Base-by-base conservation (phyloP, 2,329 filamentous ascomycete genomes). In the Hypoxylon sp. region DNA sequence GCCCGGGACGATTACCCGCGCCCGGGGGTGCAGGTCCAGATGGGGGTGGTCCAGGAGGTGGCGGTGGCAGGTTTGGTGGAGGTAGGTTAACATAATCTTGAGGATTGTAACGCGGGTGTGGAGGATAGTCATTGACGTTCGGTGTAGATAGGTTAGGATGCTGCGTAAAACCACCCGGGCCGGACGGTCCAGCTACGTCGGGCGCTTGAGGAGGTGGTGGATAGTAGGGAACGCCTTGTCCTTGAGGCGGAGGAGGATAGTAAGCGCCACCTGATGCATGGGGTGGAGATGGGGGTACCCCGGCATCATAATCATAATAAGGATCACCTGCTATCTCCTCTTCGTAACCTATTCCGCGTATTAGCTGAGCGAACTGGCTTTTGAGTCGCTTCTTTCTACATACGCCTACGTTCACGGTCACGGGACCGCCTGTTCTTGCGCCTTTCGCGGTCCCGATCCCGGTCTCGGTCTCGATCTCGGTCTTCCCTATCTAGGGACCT, bases 321-420 rank as follows among this genome's bases (percentile, higher is more conserved):
- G 71, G 69, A 24, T 70, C 67, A 6, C 53, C 70, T 11, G 68
- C 62, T 19, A 68, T 70, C 24, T 74, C 74, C 48, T 79, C 77
- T 67, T 79, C 77, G 62, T 78, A 78, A 6, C 73, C 77, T 79
- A 50, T 29, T 24, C 22, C 31, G 31, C 3, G 13, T 31, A 54
- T 76, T 63, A 78, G 71, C 46, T 56, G 50, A 24, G 19, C n/a
- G 31, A 46, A 33, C 14, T 47, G 42, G 14, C n/a, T 37, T 54
- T 29, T 19, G 42, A 6, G 42, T 22, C 33, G 10, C 13, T 46
- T 33, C 39, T 44, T 17, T 39, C 24, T 61, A 56, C 76, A 22
- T 76, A 80, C 77, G 74, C 60, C 73, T 75, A 60, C 78, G 74
- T 51, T 78, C 79, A 55, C 80, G 78, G 57, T 82, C 80, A 61